These are phyloP conservation scores for Cyclocybe cylindracea DNA, from an alignment of 768 basidiomycete genomes.

Conservation along the genomic window DNA sequence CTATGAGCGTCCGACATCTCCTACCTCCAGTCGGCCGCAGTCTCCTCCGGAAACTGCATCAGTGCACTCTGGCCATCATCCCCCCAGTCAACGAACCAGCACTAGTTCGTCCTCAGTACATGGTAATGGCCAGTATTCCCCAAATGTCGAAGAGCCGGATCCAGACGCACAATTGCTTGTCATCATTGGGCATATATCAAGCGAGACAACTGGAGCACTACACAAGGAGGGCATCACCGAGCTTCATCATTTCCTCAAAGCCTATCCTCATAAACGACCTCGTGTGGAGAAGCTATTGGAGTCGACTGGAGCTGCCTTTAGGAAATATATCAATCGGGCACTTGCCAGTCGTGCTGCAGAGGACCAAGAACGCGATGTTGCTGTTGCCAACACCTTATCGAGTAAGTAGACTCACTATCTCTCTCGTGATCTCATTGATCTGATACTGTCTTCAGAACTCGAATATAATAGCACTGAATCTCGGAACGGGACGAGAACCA, in stretches of 20 bases:
- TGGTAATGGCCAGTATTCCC: conserved; percentile 50
- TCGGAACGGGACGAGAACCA: background rate
- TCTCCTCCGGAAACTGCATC: conserved; percentile 68
- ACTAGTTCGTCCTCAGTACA: conserved; percentile 66
- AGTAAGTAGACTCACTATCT: conserved; percentile 49
- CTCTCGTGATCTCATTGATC: conserved; percentile 10
- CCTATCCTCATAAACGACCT: conserved; percentile 80
- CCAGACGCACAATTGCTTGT: conserved; percentile 81
- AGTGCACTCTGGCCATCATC: conserved; percentile 51
- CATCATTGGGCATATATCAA: conserved; percentile 86
- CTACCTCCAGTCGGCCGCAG: conserved; percentile 65
- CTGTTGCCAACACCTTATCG: conserved; percentile 81
- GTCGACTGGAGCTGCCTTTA: conserved; percentile 85
- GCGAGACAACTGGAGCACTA: conserved; percentile 84
- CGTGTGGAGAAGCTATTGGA: conserved; percentile 88
- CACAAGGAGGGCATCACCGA: conserved; percentile 96
- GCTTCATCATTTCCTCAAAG: conserved; percentile 90
- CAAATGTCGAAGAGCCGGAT: conserved; percentile 78
- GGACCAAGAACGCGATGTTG: conserved; percentile 77
- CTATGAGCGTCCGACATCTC: conserved; percentile 50
- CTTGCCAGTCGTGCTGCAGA: conserved; percentile 86
- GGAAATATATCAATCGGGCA: conserved; percentile 89
- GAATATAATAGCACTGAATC: conserved; percentile 56
- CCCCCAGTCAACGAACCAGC: conserved; percentile 68
- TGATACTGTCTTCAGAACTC: conserved; percentile 44